These are phyloP conservation scores for Fusarium protoensiforme DNA, from an alignment of 2,329 filamentous ascomycete species.

Conservation along the genomic window DNA sequence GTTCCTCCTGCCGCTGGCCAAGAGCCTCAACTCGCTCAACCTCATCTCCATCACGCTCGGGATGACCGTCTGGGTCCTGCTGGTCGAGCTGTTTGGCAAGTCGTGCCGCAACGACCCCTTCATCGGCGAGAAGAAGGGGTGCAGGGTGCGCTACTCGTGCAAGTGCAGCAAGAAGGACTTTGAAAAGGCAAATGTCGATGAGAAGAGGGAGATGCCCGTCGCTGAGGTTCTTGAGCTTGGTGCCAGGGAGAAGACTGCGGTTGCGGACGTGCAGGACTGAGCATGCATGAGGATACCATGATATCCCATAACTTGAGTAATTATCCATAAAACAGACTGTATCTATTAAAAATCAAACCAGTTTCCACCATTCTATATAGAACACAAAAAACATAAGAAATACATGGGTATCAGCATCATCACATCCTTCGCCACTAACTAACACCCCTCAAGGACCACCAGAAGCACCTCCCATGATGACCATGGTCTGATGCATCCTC, in stretches of 20 bases:
- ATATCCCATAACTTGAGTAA: not conserved
- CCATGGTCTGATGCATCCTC: conserved; percentile 61
- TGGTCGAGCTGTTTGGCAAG: conserved; percentile 61
- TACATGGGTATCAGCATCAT: conserved; percentile 6
- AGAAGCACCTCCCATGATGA: conserved; percentile 50
- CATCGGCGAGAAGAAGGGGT: conserved; percentile 50
- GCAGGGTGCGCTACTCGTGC: conserved; percentile 54
- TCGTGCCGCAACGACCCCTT: conserved; percentile 58
- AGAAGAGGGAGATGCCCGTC: conserved; percentile 44
- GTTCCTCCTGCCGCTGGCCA: conserved; percentile 64
- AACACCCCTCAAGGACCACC: conserved; percentile 11
- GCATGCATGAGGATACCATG: not conserved
- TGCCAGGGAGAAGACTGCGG: conserved; percentile 39
- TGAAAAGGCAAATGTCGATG: conserved; percentile 40
- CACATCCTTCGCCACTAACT: not conserved
- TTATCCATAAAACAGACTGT: not conserved
- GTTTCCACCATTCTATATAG: not conserved
- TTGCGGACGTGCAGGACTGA: conserved; percentile 35
- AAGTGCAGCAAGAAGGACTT: conserved; percentile 53
- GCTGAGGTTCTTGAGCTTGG: conserved; percentile 38
- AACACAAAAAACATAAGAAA: not conserved
- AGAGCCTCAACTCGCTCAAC: conserved; percentile 56
- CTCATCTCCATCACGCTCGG: conserved; percentile 59
- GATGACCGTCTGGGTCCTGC: conserved; percentile 57
- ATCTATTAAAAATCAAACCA: not conserved